Base-by-base conservation (phyloP, 306 rosid species). In the Neltuma alba region DNA sequence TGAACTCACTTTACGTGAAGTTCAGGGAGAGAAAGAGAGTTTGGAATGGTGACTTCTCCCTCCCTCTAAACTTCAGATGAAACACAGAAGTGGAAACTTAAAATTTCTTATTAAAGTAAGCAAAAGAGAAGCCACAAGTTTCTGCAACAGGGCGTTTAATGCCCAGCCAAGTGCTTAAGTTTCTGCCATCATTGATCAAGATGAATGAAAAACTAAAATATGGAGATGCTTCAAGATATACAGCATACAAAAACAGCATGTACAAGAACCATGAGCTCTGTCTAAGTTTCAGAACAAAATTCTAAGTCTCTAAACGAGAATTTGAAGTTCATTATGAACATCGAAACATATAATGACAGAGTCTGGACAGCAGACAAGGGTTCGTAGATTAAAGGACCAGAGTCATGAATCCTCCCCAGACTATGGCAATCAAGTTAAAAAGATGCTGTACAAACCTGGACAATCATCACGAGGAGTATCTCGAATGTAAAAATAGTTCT, bases 381-480 rank as follows among this genome's bases (percentile, higher is more conserved):
- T 45, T 36, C 61, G 70, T 14, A n/a, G 20, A 36, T 62, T 34
- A 36, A 76, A 9, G 42, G 42, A 44, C 50, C 60, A 37, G 82
- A 65, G 69, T 33, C 69, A 36, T 33, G 27, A 16, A 14, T 34
- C 27, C 41, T 71, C 38, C 34, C 50, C 30, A 52, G 52, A 47
- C 16, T 72, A 16, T 20, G 80, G 60, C 12, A 37, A 58, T 69
- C 54, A 69, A 62, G 34, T 63, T n/a, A 75, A 74, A 57, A 27
- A 34, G 30, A 25, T 57, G 63, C 33, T 2, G 64, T 37, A 60
- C 90, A 62, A 85, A 94, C 97, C 98, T 94, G 98, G 98, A 83
- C 98, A 92, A 84, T 94, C 97, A 60, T 92, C 79, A 7, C 98
- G 94, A 45, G 97, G 96, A 77, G 91, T 89, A 75, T 82, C 86